Conservation (phyloP, 2,329 filamentous ascomycete genomes). For the Aureobasidium lini region DNA sequence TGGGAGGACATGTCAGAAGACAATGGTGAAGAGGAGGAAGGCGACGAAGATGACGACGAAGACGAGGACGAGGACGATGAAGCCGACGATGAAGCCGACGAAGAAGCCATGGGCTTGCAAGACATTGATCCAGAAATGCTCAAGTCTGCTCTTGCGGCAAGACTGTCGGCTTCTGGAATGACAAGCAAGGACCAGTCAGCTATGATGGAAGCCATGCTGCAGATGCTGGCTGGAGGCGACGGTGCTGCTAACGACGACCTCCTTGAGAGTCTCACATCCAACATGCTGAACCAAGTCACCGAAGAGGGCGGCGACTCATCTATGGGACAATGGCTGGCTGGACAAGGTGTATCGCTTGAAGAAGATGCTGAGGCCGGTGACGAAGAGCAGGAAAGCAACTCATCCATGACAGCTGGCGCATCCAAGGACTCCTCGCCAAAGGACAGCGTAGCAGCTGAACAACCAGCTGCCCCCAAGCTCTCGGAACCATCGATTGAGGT, state of each 20-base stretch:
- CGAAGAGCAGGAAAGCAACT: conserved; percentile 16
- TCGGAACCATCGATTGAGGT: not conserved
- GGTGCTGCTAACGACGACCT: conserved; percentile 33
- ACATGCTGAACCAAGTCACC: conserved; percentile 31
- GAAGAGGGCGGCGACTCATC: conserved; percentile 22
- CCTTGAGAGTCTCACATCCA: conserved; percentile 35
- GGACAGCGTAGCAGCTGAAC: conserved; percentile 9
- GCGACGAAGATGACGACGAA: conserved; percentile 17
- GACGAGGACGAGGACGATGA: conserved; percentile 17
- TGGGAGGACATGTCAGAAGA: conserved; percentile 3
- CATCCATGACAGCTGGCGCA: not conserved
- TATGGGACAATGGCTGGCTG: conserved; percentile 26
- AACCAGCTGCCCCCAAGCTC: not conserved
- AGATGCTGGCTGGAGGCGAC: conserved; percentile 37
- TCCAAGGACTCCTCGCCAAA: not conserved
- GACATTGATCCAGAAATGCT: conserved; percentile 33
- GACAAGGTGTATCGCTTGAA: conserved; percentile 25
- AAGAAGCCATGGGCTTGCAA: conserved; percentile 18
- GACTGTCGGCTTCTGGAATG: conserved; percentile 25
- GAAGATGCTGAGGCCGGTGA: conserved; percentile 20
- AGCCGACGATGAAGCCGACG: conserved; percentile 17
- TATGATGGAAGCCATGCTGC: conserved; percentile 36
- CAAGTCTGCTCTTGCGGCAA: conserved; percentile 25
- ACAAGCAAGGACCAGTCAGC: conserved; percentile 35
- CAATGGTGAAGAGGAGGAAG: conserved; percentile 11